Evolutionary conservation across 371 early-diverging fungal species (phyloP).

Genomic region (Mortierella sp.): DNA sequence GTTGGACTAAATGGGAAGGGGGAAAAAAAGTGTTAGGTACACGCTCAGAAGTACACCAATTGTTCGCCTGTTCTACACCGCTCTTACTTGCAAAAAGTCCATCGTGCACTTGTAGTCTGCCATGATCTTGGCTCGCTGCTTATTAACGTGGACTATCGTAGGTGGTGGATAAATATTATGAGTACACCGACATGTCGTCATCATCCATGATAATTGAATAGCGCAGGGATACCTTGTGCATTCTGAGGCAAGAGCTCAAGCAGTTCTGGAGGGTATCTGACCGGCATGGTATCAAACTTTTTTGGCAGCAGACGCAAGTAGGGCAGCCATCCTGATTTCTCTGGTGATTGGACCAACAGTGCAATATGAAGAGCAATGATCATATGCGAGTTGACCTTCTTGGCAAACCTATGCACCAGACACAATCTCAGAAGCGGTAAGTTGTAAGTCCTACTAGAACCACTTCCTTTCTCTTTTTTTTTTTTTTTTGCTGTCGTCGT

Average conservation of each 20-base stretch:
- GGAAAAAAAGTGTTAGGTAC: no score
- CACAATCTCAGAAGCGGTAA: background rate
- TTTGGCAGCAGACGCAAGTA: conserved; percentile 64
- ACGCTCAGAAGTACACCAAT: no score
- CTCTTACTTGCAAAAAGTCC: conserved; percentile 58
- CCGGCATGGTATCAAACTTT: conserved; percentile 72
- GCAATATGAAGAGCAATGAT: conserved; percentile 64
- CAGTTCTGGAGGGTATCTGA: conserved; percentile 59
- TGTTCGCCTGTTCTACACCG: no score
- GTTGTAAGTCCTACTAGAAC: no score
- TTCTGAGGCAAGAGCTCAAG: conserved; percentile 58
- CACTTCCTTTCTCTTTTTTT: no score
- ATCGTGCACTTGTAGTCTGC: conserved; percentile 57
- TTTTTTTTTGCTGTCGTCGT: background rate
- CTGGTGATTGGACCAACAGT: conserved; percentile 55
- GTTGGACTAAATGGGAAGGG: conserved; percentile 12
- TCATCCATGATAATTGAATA: no score
- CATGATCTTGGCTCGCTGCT: conserved; percentile 61
- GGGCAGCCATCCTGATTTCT: conserved; percentile 65
- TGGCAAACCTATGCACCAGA: conserved; percentile 33
- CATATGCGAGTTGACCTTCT: conserved; percentile 61
- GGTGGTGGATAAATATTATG: background rate
- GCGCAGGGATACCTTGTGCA: conserved; percentile 53
- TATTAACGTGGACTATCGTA: conserved; percentile 56
- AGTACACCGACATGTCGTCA: no score